Percentiles rank a stretch among this genome's conserved stretches.
phyloP scores from a whole-genome alignment of 352 stramenopile genomes.

The Globisporangium paroecandrum region DNA sequence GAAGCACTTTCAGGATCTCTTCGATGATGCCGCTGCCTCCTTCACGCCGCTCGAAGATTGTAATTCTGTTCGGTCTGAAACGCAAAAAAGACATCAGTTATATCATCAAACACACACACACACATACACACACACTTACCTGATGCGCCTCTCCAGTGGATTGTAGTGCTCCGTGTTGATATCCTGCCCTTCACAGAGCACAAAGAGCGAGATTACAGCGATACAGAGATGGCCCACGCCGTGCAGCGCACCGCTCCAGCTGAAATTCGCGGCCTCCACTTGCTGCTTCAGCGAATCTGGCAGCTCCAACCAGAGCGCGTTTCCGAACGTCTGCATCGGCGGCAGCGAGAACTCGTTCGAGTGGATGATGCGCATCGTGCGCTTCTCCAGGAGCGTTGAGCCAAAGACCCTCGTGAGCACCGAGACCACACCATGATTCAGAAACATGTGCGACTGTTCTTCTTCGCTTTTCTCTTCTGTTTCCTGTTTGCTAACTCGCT shows the following conservation, averaged over 20 bases:
- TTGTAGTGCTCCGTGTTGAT: slow-evolving; percentile 86
- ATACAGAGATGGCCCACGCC: slow-evolving; percentile 90
- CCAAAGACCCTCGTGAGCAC: slow-evolving; percentile 81
- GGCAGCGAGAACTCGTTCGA: slow-evolving; percentile 93
- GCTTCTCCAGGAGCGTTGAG: slow-evolving; percentile 82
- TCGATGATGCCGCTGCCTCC: slow-evolving; percentile 85
- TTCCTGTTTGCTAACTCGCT: background rate
- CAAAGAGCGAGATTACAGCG: slow-evolving; percentile 91
- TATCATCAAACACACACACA: slow-evolving; percentile 27
- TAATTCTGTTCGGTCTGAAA: slow-evolving; percentile 71
- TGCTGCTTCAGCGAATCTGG: slow-evolving; percentile 40
- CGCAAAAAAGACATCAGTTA: background rate
- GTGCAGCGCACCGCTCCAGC: slow-evolving; percentile 61
- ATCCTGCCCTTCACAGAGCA: slow-evolving; percentile 85
- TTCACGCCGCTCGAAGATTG: slow-evolving; percentile 86
- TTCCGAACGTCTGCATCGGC: slow-evolving; percentile 93
- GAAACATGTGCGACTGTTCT: slow-evolving; percentile 19
- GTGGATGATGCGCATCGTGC: slow-evolving; percentile 69
- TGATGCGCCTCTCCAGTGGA: slow-evolving; percentile 51
- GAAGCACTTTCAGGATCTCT: slow-evolving; percentile 63
- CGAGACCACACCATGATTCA: slow-evolving; percentile 73
- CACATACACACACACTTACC: background rate
- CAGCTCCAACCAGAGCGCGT: slow-evolving; percentile 95
- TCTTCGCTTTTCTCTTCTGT: background rate
- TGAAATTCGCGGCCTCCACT: slow-evolving; percentile 31